These are phyloP conservation scores for Candida arabinofermentans DNA, from an alignment of 805 yeast species.

Conservation along the genomic window DNA sequence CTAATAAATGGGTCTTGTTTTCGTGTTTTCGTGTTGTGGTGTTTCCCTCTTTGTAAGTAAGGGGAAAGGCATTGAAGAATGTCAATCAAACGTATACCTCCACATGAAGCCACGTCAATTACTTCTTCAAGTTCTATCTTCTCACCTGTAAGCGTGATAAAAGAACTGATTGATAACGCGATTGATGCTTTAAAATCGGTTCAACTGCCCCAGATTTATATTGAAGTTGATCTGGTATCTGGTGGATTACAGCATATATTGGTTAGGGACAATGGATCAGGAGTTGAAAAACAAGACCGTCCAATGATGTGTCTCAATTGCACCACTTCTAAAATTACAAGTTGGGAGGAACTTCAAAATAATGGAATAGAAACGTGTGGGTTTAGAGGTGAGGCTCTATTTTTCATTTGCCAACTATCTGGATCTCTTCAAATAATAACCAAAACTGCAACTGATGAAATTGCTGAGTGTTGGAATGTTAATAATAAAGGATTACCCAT, in stretches of 20 bases:
- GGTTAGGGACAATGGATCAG: conserved; percentile 40
- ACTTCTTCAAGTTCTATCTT: conserved; percentile 30
- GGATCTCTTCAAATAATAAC: conserved; percentile 30
- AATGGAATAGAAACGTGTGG: conserved; percentile 36
- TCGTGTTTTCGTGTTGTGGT: not conserved
- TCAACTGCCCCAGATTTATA: conserved; percentile 21
- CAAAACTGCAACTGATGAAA: conserved; percentile 26
- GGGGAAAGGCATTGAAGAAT: not conserved
- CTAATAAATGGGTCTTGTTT: not conserved
- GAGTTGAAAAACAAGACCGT: conserved; percentile 31
- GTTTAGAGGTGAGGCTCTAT: conserved; percentile 48
- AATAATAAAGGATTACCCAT: conserved; percentile 24
- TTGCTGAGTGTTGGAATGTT: conserved; percentile 36
- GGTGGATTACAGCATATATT: conserved; percentile 31
- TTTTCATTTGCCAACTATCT: conserved; percentile 32
- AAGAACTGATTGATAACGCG: conserved; percentile 39
- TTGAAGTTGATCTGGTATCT: conserved; percentile 36
- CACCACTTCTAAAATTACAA: conserved; percentile 40
- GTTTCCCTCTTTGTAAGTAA: conserved; percentile 1
- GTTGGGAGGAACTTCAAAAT: conserved; percentile 28
- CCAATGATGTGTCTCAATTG: conserved; percentile 33
- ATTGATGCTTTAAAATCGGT: conserved; percentile 30
- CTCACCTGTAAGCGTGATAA: conserved; percentile 34
- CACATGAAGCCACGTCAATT: conserved; percentile 18
- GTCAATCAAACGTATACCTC: conserved; percentile 21